These are phyloP conservation scores for Cylindrotheca closterium DNA, from an alignment of 108 stramenopile genomes.

Conservation along the genomic window DNA sequence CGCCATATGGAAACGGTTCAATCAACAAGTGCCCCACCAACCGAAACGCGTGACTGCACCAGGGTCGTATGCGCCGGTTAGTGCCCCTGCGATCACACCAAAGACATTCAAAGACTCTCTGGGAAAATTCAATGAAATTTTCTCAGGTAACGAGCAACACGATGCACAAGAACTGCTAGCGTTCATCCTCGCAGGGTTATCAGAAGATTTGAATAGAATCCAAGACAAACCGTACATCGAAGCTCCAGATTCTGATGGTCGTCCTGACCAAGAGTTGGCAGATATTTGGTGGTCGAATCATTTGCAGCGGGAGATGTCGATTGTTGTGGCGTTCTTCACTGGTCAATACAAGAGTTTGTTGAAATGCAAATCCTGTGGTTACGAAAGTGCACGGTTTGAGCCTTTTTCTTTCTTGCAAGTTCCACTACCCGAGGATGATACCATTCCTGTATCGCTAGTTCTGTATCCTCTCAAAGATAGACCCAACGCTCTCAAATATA, in stretches of 20 bases:
- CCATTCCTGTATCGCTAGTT: constrained; percentile 65
- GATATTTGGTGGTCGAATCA: constrained; percentile 98
- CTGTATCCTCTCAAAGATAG: constrained; percentile 48
- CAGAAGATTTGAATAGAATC: constrained; percentile 97
- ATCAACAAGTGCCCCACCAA: constrained; percentile 34
- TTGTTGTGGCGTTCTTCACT: constrained; percentile 93
- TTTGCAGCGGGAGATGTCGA: constrained; percentile 89
- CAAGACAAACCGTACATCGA: constrained; percentile 96
- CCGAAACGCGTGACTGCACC: constrained; percentile 54
- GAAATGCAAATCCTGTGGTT: constrained; percentile 92
- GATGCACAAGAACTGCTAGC: constrained; percentile 96
- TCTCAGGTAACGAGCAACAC: constrained; percentile 96
- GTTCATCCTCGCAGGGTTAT: constrained; percentile 88
- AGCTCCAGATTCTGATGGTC: constrained; percentile 90
- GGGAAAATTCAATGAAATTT: constrained; percentile 89
- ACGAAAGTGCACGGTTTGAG: constrained; percentile 96
- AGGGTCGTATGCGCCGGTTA: constrained; percentile 67
- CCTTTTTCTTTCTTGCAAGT: constrained; percentile 91
- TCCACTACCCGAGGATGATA: constrained; percentile 93
- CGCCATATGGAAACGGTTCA: constrained; percentile 83
- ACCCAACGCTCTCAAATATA: constrained; percentile 62
- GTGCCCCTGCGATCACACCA: constrained; percentile 83
- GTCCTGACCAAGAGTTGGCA: constrained; percentile 91
- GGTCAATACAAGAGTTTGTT: constrained; percentile 96
- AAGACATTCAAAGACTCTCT: constrained; percentile 91